Conservation (phyloP, 306 rosid species). For the Dalbergia cochinchinensis region DNA sequence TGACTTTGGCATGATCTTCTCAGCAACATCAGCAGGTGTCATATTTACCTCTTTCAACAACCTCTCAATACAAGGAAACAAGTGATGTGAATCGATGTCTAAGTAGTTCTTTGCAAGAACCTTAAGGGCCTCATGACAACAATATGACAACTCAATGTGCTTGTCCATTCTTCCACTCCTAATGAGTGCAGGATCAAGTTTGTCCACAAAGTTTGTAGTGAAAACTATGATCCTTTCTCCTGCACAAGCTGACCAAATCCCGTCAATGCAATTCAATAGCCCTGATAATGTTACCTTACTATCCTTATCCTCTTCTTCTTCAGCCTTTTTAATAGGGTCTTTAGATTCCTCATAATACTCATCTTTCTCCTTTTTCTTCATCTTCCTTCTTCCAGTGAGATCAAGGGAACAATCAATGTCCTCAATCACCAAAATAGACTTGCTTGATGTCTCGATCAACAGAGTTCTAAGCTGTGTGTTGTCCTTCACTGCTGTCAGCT, state of each 20-base stretch:
- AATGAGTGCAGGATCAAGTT: constrained; percentile 53
- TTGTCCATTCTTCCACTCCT: constrained; percentile 55
- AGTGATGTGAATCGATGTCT: constrained; percentile 34
- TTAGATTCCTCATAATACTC: constrained; percentile 35
- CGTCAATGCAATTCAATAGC: constrained; percentile 51
- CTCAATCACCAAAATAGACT: constrained; percentile 47
- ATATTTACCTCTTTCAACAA: constrained; percentile 35
- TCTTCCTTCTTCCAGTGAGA: constrained; percentile 46
- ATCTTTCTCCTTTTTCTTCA: constrained; percentile 23
- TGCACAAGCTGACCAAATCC: constrained; percentile 56
- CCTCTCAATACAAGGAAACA: constrained; percentile 26
- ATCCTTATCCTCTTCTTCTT: constrained; percentile 42
- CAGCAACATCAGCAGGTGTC: constrained; percentile 57
- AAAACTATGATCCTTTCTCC: constrained; percentile 50
- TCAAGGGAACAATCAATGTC: constrained; percentile 52
- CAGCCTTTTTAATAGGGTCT: constrained; percentile 36
- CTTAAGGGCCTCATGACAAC: constrained; percentile 46
- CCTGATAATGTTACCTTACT: constrained; percentile 50
- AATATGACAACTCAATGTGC: constrained; percentile 45
- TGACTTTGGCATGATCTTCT: constrained; percentile 49
- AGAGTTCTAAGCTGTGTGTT: constrained; percentile 47
- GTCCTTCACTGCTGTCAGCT: constrained; percentile 50
- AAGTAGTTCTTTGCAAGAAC: constrained; percentile 51
- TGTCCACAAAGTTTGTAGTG: constrained; percentile 47
- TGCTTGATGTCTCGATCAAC: constrained; percentile 47